Evolutionary conservation across 148 eudicot species (phyloP).

Genomic region (Fagopyrum tataricum): DNA sequence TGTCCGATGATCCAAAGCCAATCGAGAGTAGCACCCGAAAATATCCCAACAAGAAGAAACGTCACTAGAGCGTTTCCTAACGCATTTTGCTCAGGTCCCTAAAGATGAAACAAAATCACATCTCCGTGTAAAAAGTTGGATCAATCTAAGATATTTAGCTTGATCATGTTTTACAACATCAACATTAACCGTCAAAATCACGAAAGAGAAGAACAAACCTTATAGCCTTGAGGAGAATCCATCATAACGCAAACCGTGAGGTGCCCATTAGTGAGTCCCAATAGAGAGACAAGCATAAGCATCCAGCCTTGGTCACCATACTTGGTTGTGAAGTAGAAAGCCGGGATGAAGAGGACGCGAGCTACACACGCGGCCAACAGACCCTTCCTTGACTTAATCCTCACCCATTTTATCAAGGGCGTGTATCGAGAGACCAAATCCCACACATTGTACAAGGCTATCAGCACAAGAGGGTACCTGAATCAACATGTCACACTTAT

Average conservation of each 20-base stretch:
- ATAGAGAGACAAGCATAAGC: constrained; percentile 47
- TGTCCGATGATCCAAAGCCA: constrained; percentile 76
- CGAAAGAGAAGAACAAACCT: constrained; percentile 23
- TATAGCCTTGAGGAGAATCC: constrained; percentile 61
- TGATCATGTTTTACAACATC: too few relatives aligned
- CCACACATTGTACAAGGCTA: constrained; percentile 55
- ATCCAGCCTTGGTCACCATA: constrained; percentile 79
- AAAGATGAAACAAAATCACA: constrained; percentile 5
- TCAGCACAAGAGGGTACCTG: constrained; percentile 42
- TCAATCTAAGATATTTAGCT: too few relatives aligned
- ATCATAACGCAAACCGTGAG: constrained; percentile 76
- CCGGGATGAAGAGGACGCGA: constrained; percentile 50
- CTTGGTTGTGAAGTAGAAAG: constrained; percentile 65
- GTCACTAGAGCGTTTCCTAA: constrained; percentile 52
- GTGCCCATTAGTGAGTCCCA: constrained; percentile 76
- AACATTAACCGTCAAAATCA: too few relatives aligned
- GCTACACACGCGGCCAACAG: constrained; percentile 29
- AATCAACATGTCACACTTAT: too few relatives aligned
- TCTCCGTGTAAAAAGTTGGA: background rate
- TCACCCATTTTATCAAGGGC: constrained; percentile 29
- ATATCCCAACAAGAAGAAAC: constrained; percentile 55
- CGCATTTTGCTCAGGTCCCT: constrained; percentile 86
- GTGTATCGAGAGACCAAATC: constrained; percentile 51
- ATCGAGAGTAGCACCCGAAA: constrained; percentile 52
- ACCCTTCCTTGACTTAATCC: constrained; percentile 41